Evolutionary conservation across 768 basidiomycete genomes (phyloP), one percentile per base, ranked within the genome.

Genomic region (Phylloporus sp.): DNA sequence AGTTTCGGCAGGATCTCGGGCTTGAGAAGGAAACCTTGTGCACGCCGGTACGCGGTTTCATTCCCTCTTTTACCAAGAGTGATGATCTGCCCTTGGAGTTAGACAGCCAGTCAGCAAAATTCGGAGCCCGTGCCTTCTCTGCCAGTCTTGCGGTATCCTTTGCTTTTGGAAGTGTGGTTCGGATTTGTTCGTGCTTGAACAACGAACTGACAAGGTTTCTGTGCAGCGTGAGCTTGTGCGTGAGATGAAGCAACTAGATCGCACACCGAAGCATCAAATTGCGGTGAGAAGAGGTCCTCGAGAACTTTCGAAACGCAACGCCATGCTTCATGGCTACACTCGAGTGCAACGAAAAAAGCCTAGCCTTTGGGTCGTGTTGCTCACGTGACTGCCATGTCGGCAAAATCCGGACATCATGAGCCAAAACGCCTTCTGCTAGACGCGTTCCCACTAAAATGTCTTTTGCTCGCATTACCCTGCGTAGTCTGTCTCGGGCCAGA

Each of bases 191-290:
- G 71, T 98, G 93, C 64, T 97, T 84, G 50, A 99, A 80, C 29
- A 98, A 79, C 5, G 93, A 94, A 23, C 93, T 90, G 55, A 99
- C 95, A 47, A 99, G 74, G 70, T 97, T 97, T 55, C 94, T 95
- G 38, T 20, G 16, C 16, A 23, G 20, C 3, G n/a, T 56, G 46
- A 64, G 49, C 45, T 46, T 48, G 20, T 56, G 52, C 20, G 20
- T 24, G 2, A 13, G 26, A 27, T 1, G 4, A 8, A 22, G 1
- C 22, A 16, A 7, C 23, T 34, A 15, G 11, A 15, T 13, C 23
- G 49, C 78, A 52, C 61, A 95, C 93, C 95, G 79, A 49, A 98
- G 76, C 87, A 98, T 92, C 49, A 97, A 78, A 76, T 87, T 88
- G 60, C 95, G 79, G 66, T 98, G 95, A 11, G 93, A 89, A 49